These are phyloP conservation scores for Pichia sp. DNA, from an alignment of 1,139 yeast genomes.

Conservation along the genomic window DNA sequence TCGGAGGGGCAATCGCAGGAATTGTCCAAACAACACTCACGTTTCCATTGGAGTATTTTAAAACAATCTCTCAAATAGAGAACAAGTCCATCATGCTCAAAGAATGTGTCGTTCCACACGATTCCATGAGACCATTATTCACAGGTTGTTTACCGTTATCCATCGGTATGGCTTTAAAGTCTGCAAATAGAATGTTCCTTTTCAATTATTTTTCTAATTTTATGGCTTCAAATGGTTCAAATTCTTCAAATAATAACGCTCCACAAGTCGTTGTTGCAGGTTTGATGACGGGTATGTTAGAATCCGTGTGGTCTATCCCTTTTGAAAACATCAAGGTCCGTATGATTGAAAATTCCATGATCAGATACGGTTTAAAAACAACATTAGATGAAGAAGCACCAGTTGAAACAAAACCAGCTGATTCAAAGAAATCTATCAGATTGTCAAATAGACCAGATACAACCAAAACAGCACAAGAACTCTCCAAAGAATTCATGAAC, in stretches of 20 bases:
- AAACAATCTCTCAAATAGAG: slow-evolving; percentile 50
- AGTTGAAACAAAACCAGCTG: not conserved
- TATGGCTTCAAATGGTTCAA: slow-evolving; percentile 57
- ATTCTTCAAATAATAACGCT: slow-evolving; percentile 49
- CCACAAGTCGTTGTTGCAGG: slow-evolving; percentile 83
- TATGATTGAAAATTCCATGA: slow-evolving; percentile 68
- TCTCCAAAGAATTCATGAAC: not conserved
- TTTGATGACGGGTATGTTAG: slow-evolving; percentile 77
- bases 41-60: slow-evolving; percentile 82
- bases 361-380: slow-evolving; percentile 26
- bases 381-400: slow-evolving; percentile 16
- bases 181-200: slow-evolving; percentile 67
- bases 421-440: slow-evolving; percentile 8
- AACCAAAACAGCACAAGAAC: not conserved
- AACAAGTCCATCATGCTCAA: slow-evolving; percentile 45
- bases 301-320: slow-evolving; percentile 83
- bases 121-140: slow-evolving; percentile 44
- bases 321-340: slow-evolving; percentile 86
- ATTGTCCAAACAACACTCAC: slow-evolving; percentile 68
- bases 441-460: slow-evolving; percentile 10
- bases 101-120: slow-evolving; percentile 37
- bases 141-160: slow-evolving; percentile 80
- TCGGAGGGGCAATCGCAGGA: slow-evolving; percentile 58
- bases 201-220: slow-evolving; percentile 77
- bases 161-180: slow-evolving; percentile 72